phyloP scores from a whole-genome alignment of 352 stramenopile genomes.

The Phytophthora idaei region DNA sequence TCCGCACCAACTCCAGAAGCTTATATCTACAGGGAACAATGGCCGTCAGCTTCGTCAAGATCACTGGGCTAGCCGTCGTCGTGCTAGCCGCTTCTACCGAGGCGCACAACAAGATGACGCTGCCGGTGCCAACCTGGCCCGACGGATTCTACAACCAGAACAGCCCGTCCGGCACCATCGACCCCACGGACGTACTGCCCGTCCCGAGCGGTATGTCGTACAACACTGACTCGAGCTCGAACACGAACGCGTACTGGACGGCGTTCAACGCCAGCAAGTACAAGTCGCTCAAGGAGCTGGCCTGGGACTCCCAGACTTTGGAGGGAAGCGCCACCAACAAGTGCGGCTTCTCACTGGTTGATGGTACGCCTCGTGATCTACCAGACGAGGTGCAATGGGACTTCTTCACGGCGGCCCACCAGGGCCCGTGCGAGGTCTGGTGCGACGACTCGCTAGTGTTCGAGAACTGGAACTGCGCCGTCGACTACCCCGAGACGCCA shows the following conservation, averaged over 20 bases:
- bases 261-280: slow-evolving; percentile 47
- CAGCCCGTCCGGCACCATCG: slow-evolving; percentile 48
- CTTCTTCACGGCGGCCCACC: slow-evolving; percentile 46
- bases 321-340: slow-evolving; percentile 32
- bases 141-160: slow-evolving; percentile 43
- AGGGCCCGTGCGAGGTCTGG: slow-evolving; percentile 52
- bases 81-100: slow-evolving; percentile 29
- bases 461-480: slow-evolving; percentile 47
- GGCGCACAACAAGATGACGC: slow-evolving; percentile 53
- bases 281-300: slow-evolving; percentile 40
- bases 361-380: slow-evolving; percentile 30
- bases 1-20: slow-evolving; percentile 1
- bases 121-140: slow-evolving; percentile 49
- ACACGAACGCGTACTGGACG: slow-evolving; percentile 43
- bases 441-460: slow-evolving; percentile 51
- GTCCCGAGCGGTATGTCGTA: slow-evolving; percentile 54
- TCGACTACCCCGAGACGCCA: slow-evolving; percentile 34
- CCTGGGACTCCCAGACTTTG: slow-evolving; percentile 29
- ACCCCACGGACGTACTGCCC: slow-evolving; percentile 40
- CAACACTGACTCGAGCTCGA: slow-evolving; percentile 32
- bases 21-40: slow-evolving; percentile 24
- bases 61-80: slow-evolving; percentile 21
- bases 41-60: slow-evolving; percentile 35
- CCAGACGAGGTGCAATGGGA: slow-evolving; percentile 43
- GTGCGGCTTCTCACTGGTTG: slow-evolving; percentile 36